Evolutionary conservation across 164 flowering plant species (phyloP).

Genomic region (Hamamelis virginiana): DNA sequence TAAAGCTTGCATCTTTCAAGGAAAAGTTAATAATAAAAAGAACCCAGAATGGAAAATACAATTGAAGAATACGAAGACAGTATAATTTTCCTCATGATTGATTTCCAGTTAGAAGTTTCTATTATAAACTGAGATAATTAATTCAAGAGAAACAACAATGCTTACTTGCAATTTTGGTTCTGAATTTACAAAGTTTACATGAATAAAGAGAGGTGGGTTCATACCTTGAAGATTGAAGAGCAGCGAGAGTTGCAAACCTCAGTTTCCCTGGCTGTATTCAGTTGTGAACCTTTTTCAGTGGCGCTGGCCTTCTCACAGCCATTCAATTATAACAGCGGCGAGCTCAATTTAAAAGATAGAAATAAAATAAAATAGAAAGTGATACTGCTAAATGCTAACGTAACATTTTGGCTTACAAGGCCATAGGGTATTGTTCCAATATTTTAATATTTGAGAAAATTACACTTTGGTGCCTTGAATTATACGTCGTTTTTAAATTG

Average conservation of each 20-base stretch:
- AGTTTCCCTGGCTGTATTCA: background rate
- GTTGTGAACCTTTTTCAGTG: background rate
- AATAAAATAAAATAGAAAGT: no score
- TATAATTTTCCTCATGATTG: background rate
- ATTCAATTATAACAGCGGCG: slow-evolving; percentile 12
- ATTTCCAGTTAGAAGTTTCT: background rate
- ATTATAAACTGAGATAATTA: background rate
- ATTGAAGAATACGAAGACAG: background rate
- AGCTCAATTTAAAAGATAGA: no score
- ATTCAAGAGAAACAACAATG: background rate
- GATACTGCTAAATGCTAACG: no score
- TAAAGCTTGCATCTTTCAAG: slow-evolving; percentile 54
- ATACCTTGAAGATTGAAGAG: slow-evolving; percentile 25
- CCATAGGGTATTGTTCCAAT: no score
- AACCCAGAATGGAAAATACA: slow-evolving; percentile 20
- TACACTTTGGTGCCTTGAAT: no score
- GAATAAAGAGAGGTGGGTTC: slow-evolving; percentile 7
- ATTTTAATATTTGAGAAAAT: no score
- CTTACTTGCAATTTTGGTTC: background rate
- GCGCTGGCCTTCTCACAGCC: slow-evolving; percentile 24
- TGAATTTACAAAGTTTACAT: background rate
- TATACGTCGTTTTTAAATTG: no score
- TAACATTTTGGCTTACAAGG: no score
- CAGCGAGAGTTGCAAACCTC: background rate
- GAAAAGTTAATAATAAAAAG: background rate